These are phyloP conservation scores for Ensete ventricosum DNA, from an alignment of 176 grass and related monocot genomes.

Conservation along the genomic window DNA sequence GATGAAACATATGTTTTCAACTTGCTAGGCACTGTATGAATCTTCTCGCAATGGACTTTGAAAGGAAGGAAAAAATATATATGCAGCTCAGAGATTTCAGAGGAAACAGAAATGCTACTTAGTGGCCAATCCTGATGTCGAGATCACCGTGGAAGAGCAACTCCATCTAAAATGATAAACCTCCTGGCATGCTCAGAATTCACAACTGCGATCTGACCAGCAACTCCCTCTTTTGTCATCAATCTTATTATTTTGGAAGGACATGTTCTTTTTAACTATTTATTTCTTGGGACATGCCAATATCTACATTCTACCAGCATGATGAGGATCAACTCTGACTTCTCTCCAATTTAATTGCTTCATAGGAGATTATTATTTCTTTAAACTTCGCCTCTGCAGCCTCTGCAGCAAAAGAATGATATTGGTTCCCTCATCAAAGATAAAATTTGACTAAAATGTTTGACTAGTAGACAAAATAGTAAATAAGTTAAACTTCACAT, in stretches of 20 bases:
- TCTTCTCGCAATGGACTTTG: neutral
- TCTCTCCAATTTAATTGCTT: slow-evolving; percentile 16
- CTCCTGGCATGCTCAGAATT: neutral
- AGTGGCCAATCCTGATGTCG: neutral
- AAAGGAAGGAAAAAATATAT: neutral
- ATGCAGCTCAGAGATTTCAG: neutral
- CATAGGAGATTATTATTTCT: slow-evolving; percentile 45
- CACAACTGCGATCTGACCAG: neutral
- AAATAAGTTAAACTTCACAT: neutral
- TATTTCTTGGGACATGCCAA: neutral
- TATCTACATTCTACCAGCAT: neutral
- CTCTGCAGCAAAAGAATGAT: slow-evolving; percentile 33
- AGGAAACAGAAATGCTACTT: neutral
- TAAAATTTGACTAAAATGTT: neutral
- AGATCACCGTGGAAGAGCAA: neutral
- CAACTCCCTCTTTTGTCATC: neutral
- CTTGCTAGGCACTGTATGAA: too few relatives aligned
- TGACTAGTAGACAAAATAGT: slow-evolving; percentile 3
- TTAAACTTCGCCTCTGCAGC: slow-evolving; percentile 82
- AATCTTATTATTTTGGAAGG: neutral
- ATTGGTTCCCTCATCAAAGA: neutral
- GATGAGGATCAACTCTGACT: neutral
- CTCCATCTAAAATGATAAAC: neutral
- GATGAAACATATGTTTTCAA: too few relatives aligned
- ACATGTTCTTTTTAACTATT: neutral